Percentiles rank a stretch among this genome's conserved stretches.
phyloP scores from a whole-genome alignment of 352 stramenopile species.

The Phytophthora kernoviae region DNA sequence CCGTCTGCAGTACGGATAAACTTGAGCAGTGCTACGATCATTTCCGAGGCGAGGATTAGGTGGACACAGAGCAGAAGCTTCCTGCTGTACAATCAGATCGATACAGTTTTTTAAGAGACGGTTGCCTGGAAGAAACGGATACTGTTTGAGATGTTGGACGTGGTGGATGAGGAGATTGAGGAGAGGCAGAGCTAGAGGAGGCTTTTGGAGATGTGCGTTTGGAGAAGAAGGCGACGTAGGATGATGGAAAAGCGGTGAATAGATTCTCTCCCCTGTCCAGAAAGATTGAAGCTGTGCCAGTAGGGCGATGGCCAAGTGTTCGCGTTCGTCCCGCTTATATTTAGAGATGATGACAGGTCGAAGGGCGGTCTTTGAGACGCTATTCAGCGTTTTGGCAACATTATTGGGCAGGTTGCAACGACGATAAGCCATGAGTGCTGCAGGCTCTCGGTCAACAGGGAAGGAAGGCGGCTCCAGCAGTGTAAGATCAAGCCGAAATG shows the following conservation, averaged over 20 bases:
- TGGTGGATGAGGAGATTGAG: constrained; percentile 5
- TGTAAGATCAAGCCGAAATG: constrained; percentile 28
- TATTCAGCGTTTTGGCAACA: constrained; percentile 2
- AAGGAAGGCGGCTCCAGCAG: constrained; percentile 42
- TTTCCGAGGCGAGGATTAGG: constrained; percentile 6
- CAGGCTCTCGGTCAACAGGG: constrained; percentile 25
- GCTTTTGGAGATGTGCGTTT: constrained; percentile 22
- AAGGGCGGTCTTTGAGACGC: constrained; percentile 3
- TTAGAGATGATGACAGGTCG: constrained; percentile 24
- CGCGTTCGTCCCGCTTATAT: constrained; percentile 20
- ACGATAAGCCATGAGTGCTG: constrained; percentile 75
- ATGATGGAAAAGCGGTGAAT: constrained; percentile 35
- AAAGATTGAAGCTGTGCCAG: background rate
- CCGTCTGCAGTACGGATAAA: constrained; percentile 96
- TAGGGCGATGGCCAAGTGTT: constrained; percentile 10
- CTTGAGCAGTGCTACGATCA: constrained; percentile 4
- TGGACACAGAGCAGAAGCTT: constrained; percentile 2
- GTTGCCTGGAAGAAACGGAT: constrained; percentile 3
- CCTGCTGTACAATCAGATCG: constrained; percentile 1
- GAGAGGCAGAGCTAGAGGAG: constrained; percentile 27
- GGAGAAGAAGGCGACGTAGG: constrained; percentile 20
- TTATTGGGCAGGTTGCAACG: background rate
- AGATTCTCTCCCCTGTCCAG: constrained; percentile 31
- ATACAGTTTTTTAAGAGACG: constrained; percentile 9
- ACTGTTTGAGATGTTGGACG: constrained; percentile 12